phyloP scores from a whole-genome alignment of 495 filamentous ascomycete genomes.

The Chaetomium cochliodes region DNA sequence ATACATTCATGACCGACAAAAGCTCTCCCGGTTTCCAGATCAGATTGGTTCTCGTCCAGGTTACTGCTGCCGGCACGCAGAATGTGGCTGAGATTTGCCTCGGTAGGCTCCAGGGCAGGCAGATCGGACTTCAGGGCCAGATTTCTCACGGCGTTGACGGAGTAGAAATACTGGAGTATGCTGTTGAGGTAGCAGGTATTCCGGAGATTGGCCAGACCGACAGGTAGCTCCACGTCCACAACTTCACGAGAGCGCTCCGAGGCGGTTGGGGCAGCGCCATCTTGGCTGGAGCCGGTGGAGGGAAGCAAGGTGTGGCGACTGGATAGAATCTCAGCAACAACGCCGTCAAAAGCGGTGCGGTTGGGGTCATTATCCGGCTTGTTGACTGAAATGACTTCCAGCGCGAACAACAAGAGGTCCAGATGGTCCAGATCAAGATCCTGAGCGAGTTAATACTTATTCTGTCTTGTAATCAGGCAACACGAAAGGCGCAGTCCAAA shows the following conservation, averaged over 20 bases:
- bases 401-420: slow-evolving; percentile 24
- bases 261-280: background rate
- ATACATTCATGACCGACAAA: slow-evolving; percentile 57
- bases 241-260: background rate
- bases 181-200: slow-evolving; percentile 99
- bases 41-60: background rate
- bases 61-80: slow-evolving; percentile 54
- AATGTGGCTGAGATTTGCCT: slow-evolving; percentile 58
- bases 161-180: slow-evolving; percentile 92
- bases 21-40: slow-evolving; percentile 42
- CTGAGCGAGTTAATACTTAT: slow-evolving; percentile 7
- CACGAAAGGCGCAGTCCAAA: background rate
- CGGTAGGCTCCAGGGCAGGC: slow-evolving; percentile 59
- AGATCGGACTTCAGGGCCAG: slow-evolving; percentile 73
- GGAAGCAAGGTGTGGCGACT: background rate
- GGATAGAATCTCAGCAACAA: slow-evolving; percentile 18
- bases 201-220: slow-evolving; percentile 87
- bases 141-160: slow-evolving; percentile 76
- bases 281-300: background rate
- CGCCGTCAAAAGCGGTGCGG: slow-evolving; percentile 22
- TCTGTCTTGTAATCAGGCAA: too few relatives aligned
- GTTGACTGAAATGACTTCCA: slow-evolving; percentile 16
- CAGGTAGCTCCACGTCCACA: slow-evolving; percentile 56
- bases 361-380: slow-evolving; percentile 19
- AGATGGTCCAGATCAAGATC: slow-evolving; percentile 13